These are phyloP conservation scores for Phytomonas sp. DNA, from an alignment of 208 protist genomes.

Conservation along the genomic window DNA sequence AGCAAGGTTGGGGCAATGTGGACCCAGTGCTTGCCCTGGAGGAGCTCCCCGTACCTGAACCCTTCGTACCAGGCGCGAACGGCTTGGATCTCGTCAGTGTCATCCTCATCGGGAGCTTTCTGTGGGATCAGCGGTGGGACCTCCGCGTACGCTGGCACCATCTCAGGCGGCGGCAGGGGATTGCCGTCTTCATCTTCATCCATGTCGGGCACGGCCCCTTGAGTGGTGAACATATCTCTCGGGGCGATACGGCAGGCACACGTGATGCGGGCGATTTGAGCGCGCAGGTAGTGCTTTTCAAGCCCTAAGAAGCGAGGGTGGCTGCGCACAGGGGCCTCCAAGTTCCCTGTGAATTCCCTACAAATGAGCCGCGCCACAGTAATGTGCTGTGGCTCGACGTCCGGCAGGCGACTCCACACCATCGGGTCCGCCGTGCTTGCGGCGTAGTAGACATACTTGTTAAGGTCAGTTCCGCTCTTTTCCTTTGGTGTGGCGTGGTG, in stretches of 20 bases:
- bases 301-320: constrained; percentile 90
- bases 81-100: constrained; percentile 43
- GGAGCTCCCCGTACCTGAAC: constrained; percentile 80
- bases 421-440: constrained; percentile 59
- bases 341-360: constrained; percentile 89
- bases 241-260: constrained; percentile 84
- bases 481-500: constrained; percentile 36
- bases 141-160: constrained; percentile 66
- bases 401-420: constrained; percentile 79
- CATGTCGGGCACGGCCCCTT: constrained; percentile 75
- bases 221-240: constrained; percentile 65
- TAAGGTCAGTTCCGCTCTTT: constrained; percentile 70
- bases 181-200: constrained; percentile 25
- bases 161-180: constrained; percentile 33
- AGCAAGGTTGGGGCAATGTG: constrained; percentile 83
- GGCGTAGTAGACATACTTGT: constrained; percentile 89
- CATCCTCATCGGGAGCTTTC: constrained; percentile 77
- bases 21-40: constrained; percentile 85
- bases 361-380: constrained; percentile 67
- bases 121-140: constrained; percentile 78
- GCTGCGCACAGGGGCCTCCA: constrained; percentile 70
- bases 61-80: constrained; percentile 72
- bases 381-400: constrained; percentile 90
- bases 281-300: constrained; percentile 91
- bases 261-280: constrained; percentile 93